A percentile compares a stretch with the other conserved stretches of the same genome.
Conservation (phyloP, 2,329 filamentous ascomycete species). For the Neonectria coccinea region DNA sequence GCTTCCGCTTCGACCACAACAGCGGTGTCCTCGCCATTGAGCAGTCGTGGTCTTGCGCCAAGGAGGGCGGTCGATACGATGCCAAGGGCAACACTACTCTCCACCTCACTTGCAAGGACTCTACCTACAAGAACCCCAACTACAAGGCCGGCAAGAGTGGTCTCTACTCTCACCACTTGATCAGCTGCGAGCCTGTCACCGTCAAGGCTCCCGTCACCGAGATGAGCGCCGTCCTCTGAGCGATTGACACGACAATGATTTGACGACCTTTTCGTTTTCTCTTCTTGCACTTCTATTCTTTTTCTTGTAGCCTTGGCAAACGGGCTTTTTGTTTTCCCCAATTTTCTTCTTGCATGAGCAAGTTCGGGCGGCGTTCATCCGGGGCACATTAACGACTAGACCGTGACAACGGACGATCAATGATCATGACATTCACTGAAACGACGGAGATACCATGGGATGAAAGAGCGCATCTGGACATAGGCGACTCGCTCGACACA, state of each 20-base stretch:
- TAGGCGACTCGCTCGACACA: conserved; percentile 8
- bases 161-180: conserved; percentile 44
- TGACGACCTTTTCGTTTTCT: background rate
- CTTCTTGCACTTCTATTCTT: background rate
- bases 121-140: conserved; percentile 46
- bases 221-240: conserved; percentile 47
- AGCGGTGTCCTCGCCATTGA: conserved; percentile 55
- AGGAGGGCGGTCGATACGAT: conserved; percentile 52
- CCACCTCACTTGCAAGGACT: conserved; percentile 45
- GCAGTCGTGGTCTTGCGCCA: conserved; percentile 62
- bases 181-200: conserved; percentile 45
- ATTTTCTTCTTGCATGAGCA: conserved; percentile 29
- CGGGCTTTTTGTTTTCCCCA: background rate
- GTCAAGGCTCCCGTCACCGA: conserved; percentile 44
- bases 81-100: conserved; percentile 46
- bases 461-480: background rate
- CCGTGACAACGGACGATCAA: conserved; percentile 42
- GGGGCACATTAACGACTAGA: conserved; percentile 39
- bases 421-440: conserved; percentile 43
- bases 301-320: background rate
- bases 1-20: conserved; percentile 59
- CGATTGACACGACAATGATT: background rate
- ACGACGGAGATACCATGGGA: conserved; percentile 17
- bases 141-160: conserved; percentile 46
- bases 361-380: conserved; percentile 34